Evolutionary conservation across 352 stramenopile genomes (phyloP), one percentile per base, ranked within the genome.

Genomic region (Phytophthora citricola): DNA sequence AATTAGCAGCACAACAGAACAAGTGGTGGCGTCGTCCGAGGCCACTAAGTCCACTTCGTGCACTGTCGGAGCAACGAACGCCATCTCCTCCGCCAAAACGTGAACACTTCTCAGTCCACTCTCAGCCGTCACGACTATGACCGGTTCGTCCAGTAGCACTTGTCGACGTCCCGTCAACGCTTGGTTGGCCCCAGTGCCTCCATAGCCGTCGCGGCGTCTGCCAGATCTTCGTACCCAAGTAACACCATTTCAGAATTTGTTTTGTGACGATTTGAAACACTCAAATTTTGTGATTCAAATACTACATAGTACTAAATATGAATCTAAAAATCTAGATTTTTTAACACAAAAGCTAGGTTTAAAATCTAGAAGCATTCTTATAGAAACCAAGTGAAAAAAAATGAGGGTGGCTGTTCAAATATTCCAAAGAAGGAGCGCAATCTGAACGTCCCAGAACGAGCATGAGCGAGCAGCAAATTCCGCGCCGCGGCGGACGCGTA

Each of bases 11-110:
- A 75, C 66, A 12, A 75, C 45, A 14, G 66, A 75, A 49, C 66
- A 75, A n/a, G 66, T 75, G 31, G 66, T 75, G 24, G 66, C 66
- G 50, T 75, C 61, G 55, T 75, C 66, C 14, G 66, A 75, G 27
- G 61, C 66, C 36, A 75, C 54, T 17, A 75, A 39, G 40, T 75
- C 66, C 41, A 75, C 36, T 11, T 7, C 20, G 27, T 68, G 49
- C 49, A 44, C 11, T n/a, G 29, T 34, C 14, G 54, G 40, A 22
- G 51, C 38, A 24, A 75, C 50, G 31, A 75, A 68, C 20, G 61
- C 61, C 66, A 75, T 75, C 27, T 75, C 66, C 24, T 71, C 32
- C 14, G 66, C 31, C 54, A 75, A 54, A 46, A 75, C 55, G 44
- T 75, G 66, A 51, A 68, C 57, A 43, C 55, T 60, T 27, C 9